Base-by-base conservation (phyloP, 352 stramenopile genomes). In the Pythium apleroticum region DNA sequence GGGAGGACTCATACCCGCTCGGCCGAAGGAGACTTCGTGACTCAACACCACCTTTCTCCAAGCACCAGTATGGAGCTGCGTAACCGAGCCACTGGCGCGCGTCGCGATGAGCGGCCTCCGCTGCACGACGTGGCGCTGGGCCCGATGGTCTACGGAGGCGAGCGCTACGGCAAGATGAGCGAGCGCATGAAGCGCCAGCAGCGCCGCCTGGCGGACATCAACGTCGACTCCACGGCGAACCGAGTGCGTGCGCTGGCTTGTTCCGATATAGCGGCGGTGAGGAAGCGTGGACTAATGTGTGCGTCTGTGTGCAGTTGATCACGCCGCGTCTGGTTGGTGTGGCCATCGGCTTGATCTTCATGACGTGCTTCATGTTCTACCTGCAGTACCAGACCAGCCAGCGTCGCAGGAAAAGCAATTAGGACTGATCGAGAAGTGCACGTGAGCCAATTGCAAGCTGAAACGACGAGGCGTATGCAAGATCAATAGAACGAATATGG, bases 91-190 rank as follows among this genome's bases (percentile, higher is more conserved):
- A 61, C 60, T 20, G 25, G 25, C 15, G 37, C 63, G 31, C 62
- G 73, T 27, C 66, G 69, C 2, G 82, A 80, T 60, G 65, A 73
- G 17, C 61, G 65, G n/a, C 52, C 68, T 10, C 60, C 63, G 19
- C 65, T 77, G 28, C 56, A 75, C 5, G 75, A 93, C 54, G 83
- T 94, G 30, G 57, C 74, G 20, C 71, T 94, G 1, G 86, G 86
- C 0, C 86, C 86, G n/a, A 88, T 83, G 27, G 85, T 94, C 57
- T 94, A 94, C 69, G 84, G 72, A 3, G 86, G 86, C 58, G 86
- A 92, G 71, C 81, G 86, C 57, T 94, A 90, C 70, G 80, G 77
- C 55, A 94, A 94, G 73, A 87, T 89, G 76, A 90, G 80, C 57
- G 86, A 94, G 75, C 80, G 86, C 1, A 63, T 92, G 15, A 89